These are phyloP conservation scores for Aureobasidium subglaciale DNA, from an alignment of 2,329 filamentous ascomycete genomes.

Conservation along the genomic window DNA sequence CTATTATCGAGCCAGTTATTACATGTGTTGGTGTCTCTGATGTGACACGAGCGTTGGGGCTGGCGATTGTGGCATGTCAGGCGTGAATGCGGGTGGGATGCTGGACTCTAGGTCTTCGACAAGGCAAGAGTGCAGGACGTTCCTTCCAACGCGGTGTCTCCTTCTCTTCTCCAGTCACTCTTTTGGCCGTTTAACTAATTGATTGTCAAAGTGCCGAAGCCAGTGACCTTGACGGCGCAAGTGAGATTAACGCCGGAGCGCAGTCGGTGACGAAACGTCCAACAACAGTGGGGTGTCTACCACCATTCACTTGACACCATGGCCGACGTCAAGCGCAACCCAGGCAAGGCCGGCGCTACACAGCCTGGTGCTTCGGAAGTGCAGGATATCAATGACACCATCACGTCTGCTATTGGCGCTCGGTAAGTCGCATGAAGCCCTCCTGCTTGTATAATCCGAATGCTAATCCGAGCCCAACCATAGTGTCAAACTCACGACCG, in stretches of 20 bases:
- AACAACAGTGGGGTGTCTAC: constrained; percentile 4
- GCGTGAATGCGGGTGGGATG: neutral
- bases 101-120: neutral
- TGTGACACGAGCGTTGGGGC: neutral
- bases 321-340: constrained; percentile 54
- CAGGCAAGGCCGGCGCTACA: constrained; percentile 40
- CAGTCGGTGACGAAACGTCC: neutral
- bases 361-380: constrained; percentile 34
- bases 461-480: neutral
- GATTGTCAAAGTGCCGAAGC: neutral
- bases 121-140: neutral
- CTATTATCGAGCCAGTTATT: neutral
- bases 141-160: neutral
- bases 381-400: constrained; percentile 40
- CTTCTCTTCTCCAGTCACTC: neutral
- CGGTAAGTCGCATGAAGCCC: constrained; percentile 41
- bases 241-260: neutral
- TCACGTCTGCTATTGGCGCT: constrained; percentile 55
- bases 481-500: constrained; percentile 54
- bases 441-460: neutral
- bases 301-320: constrained; percentile 28
- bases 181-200: neutral
- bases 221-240: neutral
- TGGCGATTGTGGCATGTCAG: neutral
- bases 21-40: neutral